These are phyloP conservation scores for Firmiana major DNA, from an alignment of 345 rosid genomes.

Conservation along the genomic window DNA sequence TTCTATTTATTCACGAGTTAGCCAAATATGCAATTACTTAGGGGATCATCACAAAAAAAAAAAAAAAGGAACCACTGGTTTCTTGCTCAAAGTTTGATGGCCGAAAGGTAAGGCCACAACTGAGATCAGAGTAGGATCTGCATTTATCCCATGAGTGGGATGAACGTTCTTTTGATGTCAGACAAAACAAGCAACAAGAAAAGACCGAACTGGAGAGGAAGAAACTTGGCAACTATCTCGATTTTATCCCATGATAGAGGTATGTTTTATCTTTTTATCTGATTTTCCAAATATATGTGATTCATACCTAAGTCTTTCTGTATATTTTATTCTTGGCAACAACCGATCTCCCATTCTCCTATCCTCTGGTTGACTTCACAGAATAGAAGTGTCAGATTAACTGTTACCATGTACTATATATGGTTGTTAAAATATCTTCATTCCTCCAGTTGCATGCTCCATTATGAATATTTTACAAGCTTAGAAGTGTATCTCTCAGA, in stretches of 20 bases:
- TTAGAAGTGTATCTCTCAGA: background rate
- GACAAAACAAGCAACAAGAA: slow-evolving; percentile 79
- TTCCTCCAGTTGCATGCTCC: background rate
- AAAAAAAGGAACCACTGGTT: slow-evolving; percentile 46
- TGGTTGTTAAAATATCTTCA: background rate
- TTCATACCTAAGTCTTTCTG: background rate
- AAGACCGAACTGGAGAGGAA: too few relatives aligned
- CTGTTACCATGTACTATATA: too few relatives aligned
- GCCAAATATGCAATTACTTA: slow-evolving; percentile 68
- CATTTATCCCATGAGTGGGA: background rate
- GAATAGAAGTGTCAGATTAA: too few relatives aligned
- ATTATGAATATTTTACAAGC: background rate
- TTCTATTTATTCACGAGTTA: too few relatives aligned
- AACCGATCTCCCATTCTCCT: background rate
- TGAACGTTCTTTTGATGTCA: slow-evolving; percentile 27
- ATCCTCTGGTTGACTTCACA: background rate
- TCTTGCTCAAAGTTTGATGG: slow-evolving; percentile 84
- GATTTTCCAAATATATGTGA: background rate
- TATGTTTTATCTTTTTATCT: slow-evolving; percentile 19
- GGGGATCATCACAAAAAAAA: slow-evolving; percentile 52
- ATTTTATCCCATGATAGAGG: slow-evolving; percentile 92
- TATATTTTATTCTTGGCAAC: background rate
- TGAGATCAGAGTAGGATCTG: slow-evolving; percentile 3
- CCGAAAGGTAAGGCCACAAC: slow-evolving; percentile 52
- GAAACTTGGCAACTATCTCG: slow-evolving; percentile 86